Conservation (phyloP, 2,329 filamentous ascomycete species). For the Fonsecaea monophora region DNA sequence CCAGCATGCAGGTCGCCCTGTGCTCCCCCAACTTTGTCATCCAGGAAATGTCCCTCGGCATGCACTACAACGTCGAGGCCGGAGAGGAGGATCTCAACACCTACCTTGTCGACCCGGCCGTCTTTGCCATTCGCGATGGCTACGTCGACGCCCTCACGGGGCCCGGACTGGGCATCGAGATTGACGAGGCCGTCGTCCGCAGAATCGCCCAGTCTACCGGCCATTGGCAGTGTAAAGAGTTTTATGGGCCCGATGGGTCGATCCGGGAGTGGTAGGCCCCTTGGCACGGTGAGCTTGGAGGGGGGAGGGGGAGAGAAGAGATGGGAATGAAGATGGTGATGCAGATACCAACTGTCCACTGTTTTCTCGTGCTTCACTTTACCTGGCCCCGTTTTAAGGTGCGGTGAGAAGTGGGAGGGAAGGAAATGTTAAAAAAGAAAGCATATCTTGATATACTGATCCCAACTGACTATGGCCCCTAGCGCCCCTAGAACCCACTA, state of each 20-base stretch:
- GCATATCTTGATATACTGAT: too few species aligned
- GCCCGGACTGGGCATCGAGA: constrained; percentile 71
- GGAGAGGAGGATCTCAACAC: constrained; percentile 69
- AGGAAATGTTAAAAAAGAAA: too few species aligned
- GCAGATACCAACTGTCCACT: too few species aligned
- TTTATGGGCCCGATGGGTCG: constrained; percentile 70
- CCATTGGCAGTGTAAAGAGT: constrained; percentile 71
- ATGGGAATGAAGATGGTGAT: not conserved
- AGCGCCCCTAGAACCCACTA: too few species aligned
- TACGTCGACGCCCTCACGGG: constrained; percentile 66
- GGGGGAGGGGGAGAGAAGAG: not conserved
- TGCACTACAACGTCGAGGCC: constrained; percentile 74
- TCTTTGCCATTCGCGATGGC: constrained; percentile 71
- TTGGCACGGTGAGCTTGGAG: too few species aligned
- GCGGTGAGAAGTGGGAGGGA: too few species aligned
- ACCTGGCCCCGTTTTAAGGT: too few species aligned
- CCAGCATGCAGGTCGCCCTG: constrained; percentile 69
- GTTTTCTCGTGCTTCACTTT: too few species aligned
- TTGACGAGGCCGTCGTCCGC: constrained; percentile 72
- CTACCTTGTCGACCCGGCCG: constrained; percentile 69
- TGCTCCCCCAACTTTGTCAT: constrained; percentile 69
- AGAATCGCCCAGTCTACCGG: constrained; percentile 63
- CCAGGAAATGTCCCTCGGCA: constrained; percentile 77
- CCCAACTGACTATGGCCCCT: too few species aligned
- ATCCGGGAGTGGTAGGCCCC: constrained; percentile 69